Conservation (phyloP, 2,329 filamentous ascomycete genomes). For the Calycina marina region DNA sequence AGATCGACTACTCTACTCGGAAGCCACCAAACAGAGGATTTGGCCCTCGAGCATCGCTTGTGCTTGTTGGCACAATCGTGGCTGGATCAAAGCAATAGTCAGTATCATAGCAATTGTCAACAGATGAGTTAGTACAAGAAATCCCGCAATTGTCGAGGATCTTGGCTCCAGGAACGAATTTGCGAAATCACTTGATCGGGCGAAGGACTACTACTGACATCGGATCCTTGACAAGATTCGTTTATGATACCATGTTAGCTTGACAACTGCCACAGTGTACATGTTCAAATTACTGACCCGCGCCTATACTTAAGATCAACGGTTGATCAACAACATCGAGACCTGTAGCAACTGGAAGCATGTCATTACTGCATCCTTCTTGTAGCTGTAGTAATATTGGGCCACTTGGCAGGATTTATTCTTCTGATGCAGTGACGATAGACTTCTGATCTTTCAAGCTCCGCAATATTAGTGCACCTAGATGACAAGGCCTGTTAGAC, state of each 20-base stretch:
- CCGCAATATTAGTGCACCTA: conserved; percentile 1
- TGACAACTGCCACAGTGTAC: background rate
- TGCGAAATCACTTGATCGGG: conserved; percentile 2
- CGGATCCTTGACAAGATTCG: conserved; percentile 1
- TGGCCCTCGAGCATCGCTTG: conserved; percentile 1
- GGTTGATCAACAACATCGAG: too few relatives aligned
- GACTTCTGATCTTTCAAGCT: conserved; percentile 1
- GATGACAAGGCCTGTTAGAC: background rate
- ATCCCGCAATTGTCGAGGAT: too few relatives aligned
- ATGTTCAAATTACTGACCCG: background rate
- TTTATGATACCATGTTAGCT: background rate
- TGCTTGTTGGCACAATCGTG: conserved; percentile 2
- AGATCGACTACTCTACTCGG: conserved; percentile 3
- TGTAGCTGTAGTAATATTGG: too few relatives aligned
- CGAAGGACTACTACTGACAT: conserved; percentile 2
- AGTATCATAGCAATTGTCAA: too few relatives aligned
- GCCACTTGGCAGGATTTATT: background rate
- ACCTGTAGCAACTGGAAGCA: too few relatives aligned
- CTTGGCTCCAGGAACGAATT: background rate
- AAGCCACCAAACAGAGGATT: conserved; percentile 1
- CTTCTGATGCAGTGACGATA: conserved; percentile 1
- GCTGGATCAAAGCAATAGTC: too few relatives aligned
- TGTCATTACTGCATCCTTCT: too few relatives aligned
- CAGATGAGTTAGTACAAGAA: too few relatives aligned
- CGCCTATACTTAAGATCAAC: too few relatives aligned